phyloP scores from a whole-genome alignment of 345 rosid genomes.

The Pistacia integerrima region DNA sequence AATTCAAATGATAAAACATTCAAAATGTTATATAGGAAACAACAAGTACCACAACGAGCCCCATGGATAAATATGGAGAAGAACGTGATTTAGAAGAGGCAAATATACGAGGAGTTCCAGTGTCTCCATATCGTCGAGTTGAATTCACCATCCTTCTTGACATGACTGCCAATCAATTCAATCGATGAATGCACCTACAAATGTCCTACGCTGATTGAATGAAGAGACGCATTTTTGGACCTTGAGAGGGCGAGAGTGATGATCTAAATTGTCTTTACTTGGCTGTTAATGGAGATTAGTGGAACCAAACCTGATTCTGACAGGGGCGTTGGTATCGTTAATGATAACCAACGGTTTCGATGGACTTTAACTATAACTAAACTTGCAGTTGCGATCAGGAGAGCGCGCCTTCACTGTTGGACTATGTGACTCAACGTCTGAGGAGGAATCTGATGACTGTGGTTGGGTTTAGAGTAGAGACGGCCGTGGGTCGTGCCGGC shows the following conservation, averaged over 20 bases:
- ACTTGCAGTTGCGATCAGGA: neutral
- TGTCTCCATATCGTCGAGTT: conserved; percentile 35
- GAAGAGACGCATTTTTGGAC: conserved; percentile 12
- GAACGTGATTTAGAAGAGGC: conserved; percentile 33
- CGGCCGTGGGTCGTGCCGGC: too few relatives aligned
- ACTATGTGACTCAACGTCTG: too few relatives aligned
- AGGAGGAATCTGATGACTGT: too few relatives aligned
- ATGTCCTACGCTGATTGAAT: neutral
- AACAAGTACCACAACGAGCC: conserved; percentile 32
- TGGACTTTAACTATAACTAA: neutral
- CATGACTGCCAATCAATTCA: conserved; percentile 20
- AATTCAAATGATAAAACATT: neutral
- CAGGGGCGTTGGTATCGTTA: neutral
- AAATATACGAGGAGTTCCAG: conserved; percentile 26
- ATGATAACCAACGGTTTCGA: neutral
- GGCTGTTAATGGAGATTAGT: neutral
- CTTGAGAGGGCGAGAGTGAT: conserved; percentile 8
- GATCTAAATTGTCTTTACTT: conserved; percentile 10
- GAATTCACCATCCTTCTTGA: conserved; percentile 38
- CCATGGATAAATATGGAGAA: conserved; percentile 31
- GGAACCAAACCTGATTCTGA: neutral
- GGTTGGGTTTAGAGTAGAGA: too few relatives aligned
- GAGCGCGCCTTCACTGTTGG: neutral
- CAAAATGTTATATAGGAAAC: neutral
- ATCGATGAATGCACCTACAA: conserved; percentile 2